Conservation (phyloP, 1,284 basidiomycete genomes). For the Sutorius eximius region DNA sequence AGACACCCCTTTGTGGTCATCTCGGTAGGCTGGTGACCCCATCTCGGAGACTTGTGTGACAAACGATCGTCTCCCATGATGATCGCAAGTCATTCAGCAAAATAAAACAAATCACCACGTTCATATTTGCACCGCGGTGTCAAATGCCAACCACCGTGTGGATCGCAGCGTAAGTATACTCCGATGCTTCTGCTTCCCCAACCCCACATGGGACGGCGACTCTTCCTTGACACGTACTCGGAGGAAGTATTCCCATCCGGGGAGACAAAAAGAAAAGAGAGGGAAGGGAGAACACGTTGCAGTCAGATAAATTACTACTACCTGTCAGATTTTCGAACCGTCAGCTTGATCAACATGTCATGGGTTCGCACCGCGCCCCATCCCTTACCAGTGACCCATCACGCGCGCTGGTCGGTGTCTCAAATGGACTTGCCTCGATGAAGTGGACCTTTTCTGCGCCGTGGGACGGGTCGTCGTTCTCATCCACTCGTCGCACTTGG, state of each 20-base stretch:
- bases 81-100: constrained; percentile 16
- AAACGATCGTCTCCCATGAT: constrained; percentile 9
- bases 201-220: constrained; percentile 10
- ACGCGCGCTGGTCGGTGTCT: constrained; percentile 5
- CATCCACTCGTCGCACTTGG: neutral
- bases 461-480: neutral
- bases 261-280: neutral
- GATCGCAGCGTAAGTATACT: neutral
- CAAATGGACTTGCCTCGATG: constrained; percentile 1
- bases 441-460: neutral
- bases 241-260: constrained; percentile 11
- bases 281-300: constrained; percentile 11
- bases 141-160: constrained; percentile 15
- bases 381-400: constrained; percentile 1
- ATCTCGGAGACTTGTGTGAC: neutral
- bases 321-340: constrained; percentile 20
- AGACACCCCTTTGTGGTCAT: neutral
- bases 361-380: constrained; percentile 11
- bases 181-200: neutral
- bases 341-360: constrained; percentile 10
- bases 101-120: constrained; percentile 2
- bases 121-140: constrained; percentile 1
- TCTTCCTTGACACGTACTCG: constrained; percentile 15
- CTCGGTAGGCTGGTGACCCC: neutral
- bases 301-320: constrained; percentile 8